Evolutionary conservation across 2,329 filamentous ascomycete genomes (phyloP).

Genomic region (Ustulina deusta): DNA sequence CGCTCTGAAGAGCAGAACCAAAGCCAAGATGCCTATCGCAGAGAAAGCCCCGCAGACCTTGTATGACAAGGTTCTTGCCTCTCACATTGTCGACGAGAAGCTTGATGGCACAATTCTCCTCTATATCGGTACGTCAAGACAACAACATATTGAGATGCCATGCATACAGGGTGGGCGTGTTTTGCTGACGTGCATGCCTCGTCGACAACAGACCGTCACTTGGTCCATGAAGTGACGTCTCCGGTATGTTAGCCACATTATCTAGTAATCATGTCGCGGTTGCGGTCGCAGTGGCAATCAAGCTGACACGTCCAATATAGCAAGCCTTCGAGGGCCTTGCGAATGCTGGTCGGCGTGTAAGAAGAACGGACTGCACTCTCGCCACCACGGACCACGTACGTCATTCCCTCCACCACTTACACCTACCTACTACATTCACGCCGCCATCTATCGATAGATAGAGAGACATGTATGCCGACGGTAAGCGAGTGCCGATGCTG

Average conservation of each 20-base stretch:
- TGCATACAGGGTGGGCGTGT: slow-evolving; percentile 1
- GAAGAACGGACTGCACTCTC: slow-evolving; percentile 95
- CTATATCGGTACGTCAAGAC: slow-evolving; percentile 81
- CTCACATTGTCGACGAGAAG: slow-evolving; percentile 95
- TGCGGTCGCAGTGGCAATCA: slow-evolving; percentile 13
- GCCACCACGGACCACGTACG: slow-evolving; percentile 96
- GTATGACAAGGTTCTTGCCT: slow-evolving; percentile 97
- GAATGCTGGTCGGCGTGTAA: slow-evolving; percentile 87
- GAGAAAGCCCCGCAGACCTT: slow-evolving; percentile 75
- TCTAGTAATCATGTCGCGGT: neutral
- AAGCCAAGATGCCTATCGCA: slow-evolving; percentile 70
- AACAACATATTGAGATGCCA: slow-evolving; percentile 14
- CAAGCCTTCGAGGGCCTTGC: slow-evolving; percentile 97
- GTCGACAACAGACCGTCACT: slow-evolving; percentile 78
- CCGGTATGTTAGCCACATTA: slow-evolving; percentile 70
- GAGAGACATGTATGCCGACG: slow-evolving; percentile 17
- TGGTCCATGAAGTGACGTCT: slow-evolving; percentile 98
- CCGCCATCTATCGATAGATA: neutral
- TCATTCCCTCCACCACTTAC: slow-evolving; percentile 38
- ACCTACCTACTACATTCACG: slow-evolving; percentile 21
- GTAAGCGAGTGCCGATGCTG: slow-evolving; percentile 29
- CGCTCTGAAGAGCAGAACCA: slow-evolving; percentile 13
- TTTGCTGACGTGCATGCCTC: slow-evolving; percentile 33
- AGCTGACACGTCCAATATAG: slow-evolving; percentile 57
- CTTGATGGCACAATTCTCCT: slow-evolving; percentile 91